Conservation (phyloP, 805 yeast species). For the Schwanniomyces pseudopolymorphus region DNA sequence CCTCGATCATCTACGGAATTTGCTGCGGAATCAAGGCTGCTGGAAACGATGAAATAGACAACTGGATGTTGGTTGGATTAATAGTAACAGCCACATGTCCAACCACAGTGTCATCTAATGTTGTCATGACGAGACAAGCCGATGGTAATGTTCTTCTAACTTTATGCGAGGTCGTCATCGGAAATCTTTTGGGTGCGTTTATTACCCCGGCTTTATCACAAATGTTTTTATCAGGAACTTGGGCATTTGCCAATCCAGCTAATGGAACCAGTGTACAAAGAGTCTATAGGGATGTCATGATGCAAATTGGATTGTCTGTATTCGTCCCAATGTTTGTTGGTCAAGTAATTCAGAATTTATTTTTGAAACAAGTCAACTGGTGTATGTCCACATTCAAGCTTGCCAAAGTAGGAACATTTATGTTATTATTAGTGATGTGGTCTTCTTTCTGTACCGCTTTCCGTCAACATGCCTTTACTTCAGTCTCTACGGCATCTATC, state of each 20-base stretch:
- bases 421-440: slow-evolving; percentile 76
- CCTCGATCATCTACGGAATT: slow-evolving; percentile 71
- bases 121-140: slow-evolving; percentile 86
- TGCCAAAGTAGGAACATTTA: slow-evolving; percentile 74
- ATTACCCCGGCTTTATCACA: slow-evolving; percentile 84
- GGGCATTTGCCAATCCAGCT: slow-evolving; percentile 78
- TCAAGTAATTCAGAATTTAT: slow-evolving; percentile 70
- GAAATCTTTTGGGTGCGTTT: slow-evolving; percentile 83
- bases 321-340: slow-evolving; percentile 89
- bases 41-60: slow-evolving; percentile 56
- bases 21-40: slow-evolving; percentile 65
- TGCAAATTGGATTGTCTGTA: slow-evolving; percentile 80
- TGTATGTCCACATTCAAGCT: slow-evolving; percentile 55
- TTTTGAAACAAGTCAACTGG: slow-evolving; percentile 66
- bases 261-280: slow-evolving; percentile 43
- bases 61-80: slow-evolving; percentile 79
- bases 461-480: slow-evolving; percentile 73
- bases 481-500: slow-evolving; percentile 65
- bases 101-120: slow-evolving; percentile 89
- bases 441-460: slow-evolving; percentile 86
- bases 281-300: slow-evolving; percentile 76
- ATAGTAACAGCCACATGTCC: slow-evolving; percentile 86
- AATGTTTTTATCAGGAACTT: slow-evolving; percentile 57
- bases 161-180: slow-evolving; percentile 81
- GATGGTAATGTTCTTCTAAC: slow-evolving; percentile 80